Conservation (phyloP, 2,329 filamentous ascomycete species). For the Rasamsonia emersonii region DNA sequence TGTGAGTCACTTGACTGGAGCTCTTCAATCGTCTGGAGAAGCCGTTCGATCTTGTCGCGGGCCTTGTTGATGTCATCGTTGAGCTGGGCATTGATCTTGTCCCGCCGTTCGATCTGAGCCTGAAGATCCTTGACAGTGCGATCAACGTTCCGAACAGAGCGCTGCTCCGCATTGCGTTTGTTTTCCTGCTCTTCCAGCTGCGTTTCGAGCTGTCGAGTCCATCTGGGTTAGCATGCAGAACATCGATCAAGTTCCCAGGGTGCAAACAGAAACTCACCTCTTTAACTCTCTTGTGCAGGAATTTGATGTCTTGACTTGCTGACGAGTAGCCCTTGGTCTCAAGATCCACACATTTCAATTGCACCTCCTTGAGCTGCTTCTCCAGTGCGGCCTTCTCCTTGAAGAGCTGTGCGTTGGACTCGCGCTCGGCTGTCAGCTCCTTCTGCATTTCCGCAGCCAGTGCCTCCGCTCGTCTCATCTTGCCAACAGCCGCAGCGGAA, state of each 20-base stretch:
- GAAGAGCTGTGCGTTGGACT: constrained; percentile 70
- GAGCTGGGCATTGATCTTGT: constrained; percentile 74
- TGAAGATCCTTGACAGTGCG: constrained; percentile 90
- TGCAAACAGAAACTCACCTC: constrained; percentile 56
- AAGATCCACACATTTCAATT: constrained; percentile 81
- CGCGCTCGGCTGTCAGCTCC: constrained; percentile 78
- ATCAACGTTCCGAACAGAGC: constrained; percentile 85
- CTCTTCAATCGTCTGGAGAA: constrained; percentile 86
- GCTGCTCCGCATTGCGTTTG: constrained; percentile 69
- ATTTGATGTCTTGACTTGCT: constrained; percentile 89
- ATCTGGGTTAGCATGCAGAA: constrained; percentile 13
- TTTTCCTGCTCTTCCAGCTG: constrained; percentile 77
- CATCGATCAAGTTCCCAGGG: constrained; percentile 2
- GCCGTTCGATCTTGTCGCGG: constrained; percentile 82
- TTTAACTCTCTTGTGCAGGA: constrained; percentile 87
- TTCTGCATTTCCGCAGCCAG: constrained; percentile 84
- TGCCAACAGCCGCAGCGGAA: constrained; percentile 81
- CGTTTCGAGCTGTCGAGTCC: constrained; percentile 63
- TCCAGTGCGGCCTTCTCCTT: constrained; percentile 85
- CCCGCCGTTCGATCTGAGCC: constrained; percentile 82
- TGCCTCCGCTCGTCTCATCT: constrained; percentile 91
- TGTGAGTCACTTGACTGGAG: constrained; percentile 79
- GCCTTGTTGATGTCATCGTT: constrained; percentile 76
- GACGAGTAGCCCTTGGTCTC: constrained; percentile 97
- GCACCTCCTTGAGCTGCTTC: constrained; percentile 82